phyloP scores from a whole-genome alignment of 345 rosid genomes.

The Theobroma cacao region DNA sequence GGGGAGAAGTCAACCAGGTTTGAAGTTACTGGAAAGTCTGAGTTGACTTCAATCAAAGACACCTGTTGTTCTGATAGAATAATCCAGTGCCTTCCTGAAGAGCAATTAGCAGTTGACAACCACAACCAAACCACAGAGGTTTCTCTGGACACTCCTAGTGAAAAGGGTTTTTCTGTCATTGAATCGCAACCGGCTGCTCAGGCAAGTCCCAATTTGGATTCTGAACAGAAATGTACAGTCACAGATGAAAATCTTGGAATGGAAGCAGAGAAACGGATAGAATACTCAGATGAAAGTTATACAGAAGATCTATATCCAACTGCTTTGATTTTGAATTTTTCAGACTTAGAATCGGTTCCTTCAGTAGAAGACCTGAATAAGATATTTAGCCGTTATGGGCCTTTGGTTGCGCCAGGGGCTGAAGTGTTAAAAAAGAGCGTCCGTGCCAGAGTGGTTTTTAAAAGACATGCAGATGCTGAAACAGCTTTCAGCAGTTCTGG shows the following conservation, averaged over 20 bases:
- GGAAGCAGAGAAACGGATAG: conserved; percentile 21
- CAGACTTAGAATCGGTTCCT: conserved; percentile 44
- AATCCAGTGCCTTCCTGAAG: conserved; percentile 23
- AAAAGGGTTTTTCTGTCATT: conserved; percentile 4
- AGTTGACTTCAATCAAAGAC: conserved; percentile 28
- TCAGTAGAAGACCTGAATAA: conserved; percentile 40
- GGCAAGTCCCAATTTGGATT: conserved; percentile 14
- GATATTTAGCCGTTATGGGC: conserved; percentile 55
- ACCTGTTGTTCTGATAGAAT: conserved; percentile 23
- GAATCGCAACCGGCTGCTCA: conserved; percentile 22
- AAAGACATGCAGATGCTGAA: conserved; percentile 51
- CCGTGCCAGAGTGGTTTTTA: conserved; percentile 57
- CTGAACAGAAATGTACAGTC: conserved; percentile 23
- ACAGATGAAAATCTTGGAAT: conserved; percentile 19
- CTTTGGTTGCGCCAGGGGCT: conserved; percentile 42
- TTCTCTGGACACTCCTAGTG: conserved; percentile 15
- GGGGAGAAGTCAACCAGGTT: conserved; percentile 25
- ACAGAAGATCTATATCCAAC: conserved; percentile 34
- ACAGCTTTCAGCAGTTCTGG: conserved; percentile 63
- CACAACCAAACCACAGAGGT: conserved; percentile 26
- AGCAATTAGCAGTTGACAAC: conserved; percentile 22
- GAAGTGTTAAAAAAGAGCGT: conserved; percentile 44
- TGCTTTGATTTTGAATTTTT: conserved; percentile 54
- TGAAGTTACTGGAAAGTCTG: conserved; percentile 19
- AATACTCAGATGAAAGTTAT: conserved; percentile 17